These are phyloP conservation scores for Pestalotiopsis sp. DNA, from an alignment of 2,329 filamentous ascomycete species.

Conservation along the genomic window DNA sequence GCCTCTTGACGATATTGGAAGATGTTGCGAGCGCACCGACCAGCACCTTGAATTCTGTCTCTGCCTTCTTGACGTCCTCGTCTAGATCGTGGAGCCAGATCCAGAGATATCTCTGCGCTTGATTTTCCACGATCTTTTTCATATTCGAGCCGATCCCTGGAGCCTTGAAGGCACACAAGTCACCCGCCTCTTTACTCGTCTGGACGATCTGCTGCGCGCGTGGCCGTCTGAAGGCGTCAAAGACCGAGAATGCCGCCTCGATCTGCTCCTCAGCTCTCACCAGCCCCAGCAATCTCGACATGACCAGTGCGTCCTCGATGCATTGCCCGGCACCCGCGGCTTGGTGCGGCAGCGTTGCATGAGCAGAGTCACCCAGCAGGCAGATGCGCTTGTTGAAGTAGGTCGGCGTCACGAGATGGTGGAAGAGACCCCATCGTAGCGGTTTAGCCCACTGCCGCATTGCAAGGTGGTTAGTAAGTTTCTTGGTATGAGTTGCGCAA, in stretches of 20 bases:
- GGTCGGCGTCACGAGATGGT: constrained; percentile 27
- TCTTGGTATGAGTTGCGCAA: not conserved
- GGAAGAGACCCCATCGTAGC: constrained; percentile 26
- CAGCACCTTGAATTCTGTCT: constrained; percentile 19
- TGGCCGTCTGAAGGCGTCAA: constrained; percentile 32
- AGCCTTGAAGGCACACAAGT: constrained; percentile 28
- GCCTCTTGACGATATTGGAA: not conserved
- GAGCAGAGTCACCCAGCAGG: constrained; percentile 28
- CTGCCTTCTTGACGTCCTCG: constrained; percentile 27
- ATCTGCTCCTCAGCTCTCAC: constrained; percentile 21
- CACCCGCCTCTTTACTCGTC: constrained; percentile 32
- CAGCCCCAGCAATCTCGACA: constrained; percentile 24
- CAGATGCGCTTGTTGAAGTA: constrained; percentile 25
- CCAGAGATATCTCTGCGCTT: constrained; percentile 31
- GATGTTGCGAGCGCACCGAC: not conserved
- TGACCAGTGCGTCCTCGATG: constrained; percentile 27
- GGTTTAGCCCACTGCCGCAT: constrained; percentile 21
- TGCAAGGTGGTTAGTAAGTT: not conserved
- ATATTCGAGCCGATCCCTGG: constrained; percentile 28
- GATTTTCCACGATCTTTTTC: constrained; percentile 31
- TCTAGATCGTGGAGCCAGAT: constrained; percentile 34
- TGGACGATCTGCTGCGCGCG: constrained; percentile 32
- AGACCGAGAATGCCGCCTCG: constrained; percentile 26
- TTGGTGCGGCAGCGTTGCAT: constrained; percentile 27
- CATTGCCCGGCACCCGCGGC: constrained; percentile 29